Evolutionary conservation across 305 asterid genomes (phyloP).

Genomic region (Andrographis paniculata): DNA sequence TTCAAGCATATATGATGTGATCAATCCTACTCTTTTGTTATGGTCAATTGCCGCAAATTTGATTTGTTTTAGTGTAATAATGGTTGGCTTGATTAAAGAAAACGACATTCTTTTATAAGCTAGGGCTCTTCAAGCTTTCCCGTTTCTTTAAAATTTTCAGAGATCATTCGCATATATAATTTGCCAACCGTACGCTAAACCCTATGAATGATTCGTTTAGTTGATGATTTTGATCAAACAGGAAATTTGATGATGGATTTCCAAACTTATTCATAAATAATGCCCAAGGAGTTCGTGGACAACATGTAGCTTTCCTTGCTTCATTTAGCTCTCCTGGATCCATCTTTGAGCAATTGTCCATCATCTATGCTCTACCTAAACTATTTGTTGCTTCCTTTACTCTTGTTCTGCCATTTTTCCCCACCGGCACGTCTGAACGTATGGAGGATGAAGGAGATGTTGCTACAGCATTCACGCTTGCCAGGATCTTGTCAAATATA

Average conservation of each 20-base stretch:
- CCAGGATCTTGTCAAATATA: conserved; percentile 80
- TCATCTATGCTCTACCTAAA: conserved; percentile 83
- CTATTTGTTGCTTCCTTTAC: conserved; percentile 92
- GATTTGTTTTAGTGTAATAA: background rate
- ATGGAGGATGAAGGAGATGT: conserved; percentile 99
- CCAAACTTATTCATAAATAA: conserved; percentile 91
- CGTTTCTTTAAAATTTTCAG: no score
- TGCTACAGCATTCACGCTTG: conserved; percentile 93
- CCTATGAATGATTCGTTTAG: conserved; percentile 4
- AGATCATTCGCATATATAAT: no score
- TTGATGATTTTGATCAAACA: conserved; percentile 24
- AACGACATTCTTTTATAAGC: no score
- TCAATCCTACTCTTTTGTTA: no score
- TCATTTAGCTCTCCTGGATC: conserved; percentile 96
- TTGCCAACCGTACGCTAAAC: no score
- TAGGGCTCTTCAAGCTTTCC: no score
- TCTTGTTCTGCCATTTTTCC: conserved; percentile 93
- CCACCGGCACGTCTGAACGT: conserved; percentile 96
- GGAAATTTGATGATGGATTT: conserved; percentile 96
- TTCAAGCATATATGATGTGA: no score
- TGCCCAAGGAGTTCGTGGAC: conserved; percentile 96
- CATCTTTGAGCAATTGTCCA: conserved; percentile 86
- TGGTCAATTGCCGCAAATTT: background rate
- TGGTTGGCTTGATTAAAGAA: conserved; percentile 1
- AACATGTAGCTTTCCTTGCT: conserved; percentile 93